A percentile compares a stretch with the other conserved stretches of the same genome.
Conservation (phyloP, 2,329 filamentous ascomycete genomes). For the Neofusicoccum cordaticola region DNA sequence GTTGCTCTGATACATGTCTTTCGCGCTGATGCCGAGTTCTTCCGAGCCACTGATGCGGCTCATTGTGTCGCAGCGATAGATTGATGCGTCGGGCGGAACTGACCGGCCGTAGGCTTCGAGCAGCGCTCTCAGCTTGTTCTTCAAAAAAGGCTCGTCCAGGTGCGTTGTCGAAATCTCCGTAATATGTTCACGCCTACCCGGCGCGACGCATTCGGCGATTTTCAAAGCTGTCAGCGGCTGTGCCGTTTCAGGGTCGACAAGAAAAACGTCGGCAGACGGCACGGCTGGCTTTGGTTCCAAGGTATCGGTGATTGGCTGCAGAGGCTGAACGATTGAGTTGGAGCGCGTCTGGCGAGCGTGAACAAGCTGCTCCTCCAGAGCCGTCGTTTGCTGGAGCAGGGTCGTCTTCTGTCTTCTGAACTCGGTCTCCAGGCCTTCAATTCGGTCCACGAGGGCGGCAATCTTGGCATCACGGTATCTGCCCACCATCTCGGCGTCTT, state of each 20-base stretch:
- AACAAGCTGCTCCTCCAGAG: constrained; percentile 42
- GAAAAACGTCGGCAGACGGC: background rate
- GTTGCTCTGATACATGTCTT: constrained; percentile 9
- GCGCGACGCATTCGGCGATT: background rate
- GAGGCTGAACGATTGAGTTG: background rate
- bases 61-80: constrained; percentile 10
- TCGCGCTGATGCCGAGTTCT: background rate
- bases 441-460: constrained; percentile 29
- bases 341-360: constrained; percentile 8
- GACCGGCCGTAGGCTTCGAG: background rate
- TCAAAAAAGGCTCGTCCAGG: background rate
- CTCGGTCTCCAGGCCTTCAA: constrained; percentile 19
- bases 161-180: background rate
- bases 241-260: background rate
- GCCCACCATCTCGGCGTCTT: constrained; percentile 12
- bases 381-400: constrained; percentile 33
- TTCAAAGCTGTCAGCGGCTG: background rate
- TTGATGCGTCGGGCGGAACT: background rate
- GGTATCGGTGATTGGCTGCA: constrained; percentile 11
- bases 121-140: background rate
- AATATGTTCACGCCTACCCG: background rate
- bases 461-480: constrained; percentile 24
- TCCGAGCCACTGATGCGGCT: background rate
- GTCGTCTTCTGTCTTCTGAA: constrained; percentile 20
- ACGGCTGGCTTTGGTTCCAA: background rate